Conservation (phyloP, 1,139 yeast genomes). For the Zhuliangozyma parablackwelliae region DNA sequence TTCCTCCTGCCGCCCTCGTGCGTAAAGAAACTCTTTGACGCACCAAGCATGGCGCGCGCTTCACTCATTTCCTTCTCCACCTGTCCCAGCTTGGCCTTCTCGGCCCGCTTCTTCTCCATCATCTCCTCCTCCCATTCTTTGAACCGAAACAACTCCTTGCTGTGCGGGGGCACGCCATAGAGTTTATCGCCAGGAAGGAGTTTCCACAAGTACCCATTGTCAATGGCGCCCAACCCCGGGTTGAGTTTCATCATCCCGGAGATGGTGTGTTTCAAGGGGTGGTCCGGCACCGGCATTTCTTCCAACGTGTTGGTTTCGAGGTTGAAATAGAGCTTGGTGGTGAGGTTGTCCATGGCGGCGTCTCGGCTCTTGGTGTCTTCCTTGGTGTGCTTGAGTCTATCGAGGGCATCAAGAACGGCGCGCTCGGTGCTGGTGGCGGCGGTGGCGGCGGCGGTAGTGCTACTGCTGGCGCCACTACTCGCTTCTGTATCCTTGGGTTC, state of each 20-base stretch:
- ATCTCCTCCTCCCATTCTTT: constrained; percentile 34
- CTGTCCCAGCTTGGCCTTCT: constrained; percentile 9
- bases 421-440: too few relatives aligned
- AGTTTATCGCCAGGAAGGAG: constrained; percentile 32
- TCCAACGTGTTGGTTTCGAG: not conserved
- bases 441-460: too few relatives aligned
- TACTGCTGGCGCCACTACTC: too few relatives aligned
- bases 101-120: constrained; percentile 16
- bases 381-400: too few relatives aligned
- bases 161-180: constrained; percentile 38
- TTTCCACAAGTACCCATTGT: constrained; percentile 41
- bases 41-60: constrained; percentile 1
- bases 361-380: too few relatives aligned
- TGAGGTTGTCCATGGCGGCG: too few relatives aligned
- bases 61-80: constrained; percentile 10
- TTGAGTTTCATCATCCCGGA: constrained; percentile 40
- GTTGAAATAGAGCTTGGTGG: too few relatives aligned
- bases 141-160: constrained; percentile 24
- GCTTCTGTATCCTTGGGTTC: too few relatives aligned
- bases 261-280: constrained; percentile 35
- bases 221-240: constrained; percentile 31
- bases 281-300: constrained; percentile 25
- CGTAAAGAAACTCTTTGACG: constrained; percentile 13
- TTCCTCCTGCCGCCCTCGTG: constrained; percentile 26
- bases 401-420: too few relatives aligned